Percentiles rank a stretch among this genome's conserved stretches.
phyloP scores from a whole-genome alignment of 306 rosid species.

The Quillaja saponaria region DNA sequence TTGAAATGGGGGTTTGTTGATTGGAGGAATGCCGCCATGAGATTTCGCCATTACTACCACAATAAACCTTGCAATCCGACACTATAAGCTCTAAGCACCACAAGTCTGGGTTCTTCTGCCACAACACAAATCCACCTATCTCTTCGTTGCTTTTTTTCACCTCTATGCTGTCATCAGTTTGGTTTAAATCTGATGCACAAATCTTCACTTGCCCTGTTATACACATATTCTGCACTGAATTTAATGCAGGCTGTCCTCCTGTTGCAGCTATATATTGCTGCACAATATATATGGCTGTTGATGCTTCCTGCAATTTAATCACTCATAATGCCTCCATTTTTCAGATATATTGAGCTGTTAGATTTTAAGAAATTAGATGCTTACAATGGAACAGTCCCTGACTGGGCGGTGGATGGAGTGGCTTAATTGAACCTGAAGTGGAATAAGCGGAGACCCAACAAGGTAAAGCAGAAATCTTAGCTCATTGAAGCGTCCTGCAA shows the following conservation, averaged over 20 bases:
- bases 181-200: slow-evolving; percentile 76
- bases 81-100: slow-evolving; percentile 79
- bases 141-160: slow-evolving; percentile 69
- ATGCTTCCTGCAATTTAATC: slow-evolving; percentile 65
- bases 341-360: too few species aligned
- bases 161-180: slow-evolving; percentile 45
- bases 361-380: too few species aligned
- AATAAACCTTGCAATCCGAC: slow-evolving; percentile 75
- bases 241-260: slow-evolving; percentile 85
- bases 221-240: slow-evolving; percentile 77
- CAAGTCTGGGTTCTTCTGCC: slow-evolving; percentile 91
- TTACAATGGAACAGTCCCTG: slow-evolving; percentile 82
- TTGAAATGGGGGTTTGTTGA: slow-evolving; percentile 61
- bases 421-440: slow-evolving; percentile 90
- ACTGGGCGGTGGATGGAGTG: slow-evolving; percentile 78
- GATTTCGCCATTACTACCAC: slow-evolving; percentile 84
- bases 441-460: slow-evolving; percentile 94
- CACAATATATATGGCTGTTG: slow-evolving; percentile 89
- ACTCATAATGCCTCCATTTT: too few species aligned
- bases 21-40: slow-evolving; percentile 93
- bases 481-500: slow-evolving; percentile 71
- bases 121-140: slow-evolving; percentile 75
- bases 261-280: slow-evolving; percentile 95
- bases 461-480: slow-evolving; percentile 82
- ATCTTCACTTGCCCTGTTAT: slow-evolving; percentile 79